These are phyloP conservation scores for Vitis hybrid DNA, from an alignment of 177 flowering plant genomes.

Conservation along the genomic window DNA sequence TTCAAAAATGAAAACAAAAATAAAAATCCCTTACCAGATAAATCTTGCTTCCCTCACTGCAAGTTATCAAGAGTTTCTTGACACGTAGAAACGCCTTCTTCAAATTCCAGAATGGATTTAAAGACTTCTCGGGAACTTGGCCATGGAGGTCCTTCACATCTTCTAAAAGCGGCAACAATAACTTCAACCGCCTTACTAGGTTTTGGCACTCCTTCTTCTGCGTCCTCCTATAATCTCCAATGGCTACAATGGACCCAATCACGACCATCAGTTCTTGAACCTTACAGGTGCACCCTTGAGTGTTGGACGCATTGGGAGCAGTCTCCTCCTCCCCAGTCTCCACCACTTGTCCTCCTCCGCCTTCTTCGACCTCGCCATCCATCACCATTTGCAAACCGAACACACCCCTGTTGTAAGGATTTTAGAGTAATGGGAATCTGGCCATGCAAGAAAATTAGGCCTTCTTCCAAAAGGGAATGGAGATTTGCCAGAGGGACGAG, in stretches of 20 bases:
- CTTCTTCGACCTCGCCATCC: background rate
- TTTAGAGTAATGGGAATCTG: too few relatives aligned
- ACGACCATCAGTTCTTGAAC: conserved; percentile 36
- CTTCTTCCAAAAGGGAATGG: too few relatives aligned
- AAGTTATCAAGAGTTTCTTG: background rate
- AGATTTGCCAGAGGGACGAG: too few relatives aligned
- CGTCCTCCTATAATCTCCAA: conserved; percentile 35
- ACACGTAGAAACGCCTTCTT: background rate
- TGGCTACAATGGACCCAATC: conserved; percentile 34
- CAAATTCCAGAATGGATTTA: background rate
- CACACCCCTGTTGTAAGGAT: too few relatives aligned
- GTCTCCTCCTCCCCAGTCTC: background rate
- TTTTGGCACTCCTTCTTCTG: conserved; percentile 50
- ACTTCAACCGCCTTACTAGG: conserved; percentile 48
- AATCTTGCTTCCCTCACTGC: conserved; percentile 9
- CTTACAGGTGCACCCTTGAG: background rate
- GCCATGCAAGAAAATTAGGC: too few relatives aligned
- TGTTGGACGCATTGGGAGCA: background rate
- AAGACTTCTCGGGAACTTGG: background rate
- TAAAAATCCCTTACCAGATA: conserved; percentile 1
- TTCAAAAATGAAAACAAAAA: too few relatives aligned
- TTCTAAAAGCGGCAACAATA: conserved; percentile 17
- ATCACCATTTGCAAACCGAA: background rate
- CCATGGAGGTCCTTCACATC: too few relatives aligned
- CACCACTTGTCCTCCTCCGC: background rate